A percentile compares a stretch with the other conserved stretches of the same genome.
Conservation (phyloP, 139 green algal species). For the Limnomonas spitsbergensis region DNA sequence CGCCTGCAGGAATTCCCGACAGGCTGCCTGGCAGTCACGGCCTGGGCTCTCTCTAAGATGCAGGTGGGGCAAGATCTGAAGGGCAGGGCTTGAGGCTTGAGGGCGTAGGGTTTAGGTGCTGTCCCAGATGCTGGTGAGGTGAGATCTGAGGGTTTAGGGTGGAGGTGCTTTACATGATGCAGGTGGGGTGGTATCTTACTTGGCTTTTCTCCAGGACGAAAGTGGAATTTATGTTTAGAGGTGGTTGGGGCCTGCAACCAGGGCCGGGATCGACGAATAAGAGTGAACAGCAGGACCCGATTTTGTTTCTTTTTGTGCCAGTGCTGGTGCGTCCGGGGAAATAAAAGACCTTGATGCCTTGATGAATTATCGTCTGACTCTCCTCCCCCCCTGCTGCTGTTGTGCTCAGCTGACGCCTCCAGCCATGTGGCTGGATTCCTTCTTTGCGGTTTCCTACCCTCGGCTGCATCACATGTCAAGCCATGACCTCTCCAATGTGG, state of each 20-base stretch:
- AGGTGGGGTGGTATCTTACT: neutral
- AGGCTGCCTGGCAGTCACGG: neutral
- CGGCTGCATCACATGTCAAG: neutral
- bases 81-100: neutral
- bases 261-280: neutral
- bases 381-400: too few relatives aligned
- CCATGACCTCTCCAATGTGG: neutral
- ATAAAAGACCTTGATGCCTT: neutral
- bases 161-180: neutral
- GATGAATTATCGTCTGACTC: neutral
- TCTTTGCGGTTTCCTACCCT: neutral
- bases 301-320: neutral
- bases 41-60: neutral
- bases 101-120: neutral
- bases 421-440: neutral
- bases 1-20: neutral
- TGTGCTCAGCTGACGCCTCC: neutral
- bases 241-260: neutral
- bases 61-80: too few relatives aligned
- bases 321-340: neutral
- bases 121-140: neutral
- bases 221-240: neutral
- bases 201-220: neutral
- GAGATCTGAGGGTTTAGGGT: neutral
- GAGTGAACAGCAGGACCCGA: too few relatives aligned